Evolutionary conservation across 345 rosid species (phyloP), one percentile per base, ranked within the genome.

Genomic region (Microcos paniculata): DNA sequence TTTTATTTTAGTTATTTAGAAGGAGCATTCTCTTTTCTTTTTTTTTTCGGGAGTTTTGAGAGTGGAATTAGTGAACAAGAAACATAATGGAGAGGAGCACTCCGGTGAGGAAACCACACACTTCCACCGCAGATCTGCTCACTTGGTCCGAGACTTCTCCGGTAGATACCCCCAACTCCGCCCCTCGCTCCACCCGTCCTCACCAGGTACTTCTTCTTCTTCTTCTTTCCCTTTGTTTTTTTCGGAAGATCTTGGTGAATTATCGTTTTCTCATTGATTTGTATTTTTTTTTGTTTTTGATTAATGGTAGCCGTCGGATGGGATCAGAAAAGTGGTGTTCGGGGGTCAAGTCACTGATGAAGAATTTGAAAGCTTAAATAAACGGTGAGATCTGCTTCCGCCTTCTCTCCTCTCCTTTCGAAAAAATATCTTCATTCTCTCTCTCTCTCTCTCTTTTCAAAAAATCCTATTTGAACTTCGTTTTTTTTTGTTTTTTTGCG

Each of bases 281-380:
- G 26, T 74, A 35, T 18, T 52, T 51, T 66, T 55, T 64, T 70
- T 18, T 52, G 45, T 66, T 55, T 64, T 70, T 23, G 52, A 53
- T 82, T 19, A 66, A 77, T 73, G 62, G 26, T 30, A 96, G 99
- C 97, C 98, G 62, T 96, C 99, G 30, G 97, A 94, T 86, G 98
- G 97, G 80, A 88, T 96, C 80, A 88, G 95, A 49, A 93, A 89
- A 82, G 98, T 92, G 78, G 99, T 96, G 75, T 96, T 96, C 77
- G 99, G 99, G 1, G 99, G 99, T 58, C 98, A 96, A 82, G 97
- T 96, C 67, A 93, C 99, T 2, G 99, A 92, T 57, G 98, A 93
- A 86, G 98, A 93, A 84, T 79, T 71, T 49, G 96, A 92, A 85
- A 90, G 91, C 83, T 84, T 96, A 71, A 93, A 92, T 84, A 84